Base-by-base conservation (phyloP, 495 filamentous ascomycete genomes). In the Coniosporium apollinis region DNA sequence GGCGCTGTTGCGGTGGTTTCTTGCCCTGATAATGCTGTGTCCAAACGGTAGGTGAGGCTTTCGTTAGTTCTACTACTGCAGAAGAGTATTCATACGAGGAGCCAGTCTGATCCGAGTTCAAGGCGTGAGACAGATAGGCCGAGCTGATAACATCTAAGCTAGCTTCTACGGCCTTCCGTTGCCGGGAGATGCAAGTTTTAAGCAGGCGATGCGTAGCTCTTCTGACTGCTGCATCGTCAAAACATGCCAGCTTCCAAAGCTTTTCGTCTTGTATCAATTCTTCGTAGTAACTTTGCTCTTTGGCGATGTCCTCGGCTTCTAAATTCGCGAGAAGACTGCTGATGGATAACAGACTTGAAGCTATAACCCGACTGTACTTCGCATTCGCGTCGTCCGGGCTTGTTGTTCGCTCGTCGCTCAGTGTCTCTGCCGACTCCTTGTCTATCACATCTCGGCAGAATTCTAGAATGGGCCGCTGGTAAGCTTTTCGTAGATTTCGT, bases 371-470 rank as follows among this genome's bases (percentile, higher is more conserved):
- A 19, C 71, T 65, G 55, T 91, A 89, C 47, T 93, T 94, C 2
- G 74, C 72, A 37, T 80, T 64, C 1, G 80, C 70, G 47, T 99
- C 89, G 45, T 94, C 86, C 8, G 76, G 61, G 39, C 74, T 87
- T 19, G 79, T 74, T 4, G 72, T 81, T 34, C 85, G 69, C 54
- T 86, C 77, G 52, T 96, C 91, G 49, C 85, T 94, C 30, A 99
- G 60, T 0, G 83, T 89, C 18, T 72, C 61, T 2, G 72, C 55
- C 2, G 76, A 83, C 55, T 99, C 87, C 30, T 76, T 69, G 34
- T 69, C 50, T 21, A 86, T 64, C 13, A 82, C 81, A 56, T 81
- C 72, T 25, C 65, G 69, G 28, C 82, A 80, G 55, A 81, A 94
- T 15, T 85, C 73, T 31, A 94, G 57, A 25, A 92, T 82, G 7